Conservation (phyloP, 805 yeast species). For the Saccharomycopsis olivae region DNA sequence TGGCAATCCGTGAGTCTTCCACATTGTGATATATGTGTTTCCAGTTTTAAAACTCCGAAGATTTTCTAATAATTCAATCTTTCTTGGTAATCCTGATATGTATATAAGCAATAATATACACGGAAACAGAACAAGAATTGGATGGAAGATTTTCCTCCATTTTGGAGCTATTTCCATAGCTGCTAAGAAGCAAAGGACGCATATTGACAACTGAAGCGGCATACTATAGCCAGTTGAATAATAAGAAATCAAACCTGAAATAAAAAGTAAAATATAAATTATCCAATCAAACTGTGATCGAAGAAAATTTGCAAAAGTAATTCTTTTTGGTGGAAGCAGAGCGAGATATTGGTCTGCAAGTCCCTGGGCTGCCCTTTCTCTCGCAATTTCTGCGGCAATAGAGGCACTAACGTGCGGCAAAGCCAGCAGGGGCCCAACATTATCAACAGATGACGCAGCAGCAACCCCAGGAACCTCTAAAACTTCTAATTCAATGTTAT, state of each 20-base stretch:
- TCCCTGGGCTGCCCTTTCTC: no score
- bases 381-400: slow-evolving; percentile 4
- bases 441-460: no score
- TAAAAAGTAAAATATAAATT: slow-evolving; percentile 35
- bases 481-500: no score
- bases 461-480: no score
- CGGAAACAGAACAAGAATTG: slow-evolving; percentile 58
- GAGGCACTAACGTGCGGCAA: no score
- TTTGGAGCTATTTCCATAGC: slow-evolving; percentile 38
- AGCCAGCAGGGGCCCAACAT: no score
- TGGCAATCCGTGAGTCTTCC: no score
- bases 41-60: slow-evolving; percentile 58
- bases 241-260: slow-evolving; percentile 52
- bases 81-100: slow-evolving; percentile 45
- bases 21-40: slow-evolving; percentile 40
- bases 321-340: slow-evolving; percentile 19
- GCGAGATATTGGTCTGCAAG: slow-evolving; percentile 16
- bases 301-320: slow-evolving; percentile 27
- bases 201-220: slow-evolving; percentile 52
- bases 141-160: slow-evolving; percentile 49
- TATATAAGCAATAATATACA: slow-evolving; percentile 53
- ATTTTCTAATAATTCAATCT: slow-evolving; percentile 36
- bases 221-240: slow-evolving; percentile 45
- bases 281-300: slow-evolving; percentile 45
- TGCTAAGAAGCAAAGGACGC: slow-evolving; percentile 44